Conservation (phyloP, 2,329 filamentous ascomycete genomes). For the Whalleya microplaca region DNA sequence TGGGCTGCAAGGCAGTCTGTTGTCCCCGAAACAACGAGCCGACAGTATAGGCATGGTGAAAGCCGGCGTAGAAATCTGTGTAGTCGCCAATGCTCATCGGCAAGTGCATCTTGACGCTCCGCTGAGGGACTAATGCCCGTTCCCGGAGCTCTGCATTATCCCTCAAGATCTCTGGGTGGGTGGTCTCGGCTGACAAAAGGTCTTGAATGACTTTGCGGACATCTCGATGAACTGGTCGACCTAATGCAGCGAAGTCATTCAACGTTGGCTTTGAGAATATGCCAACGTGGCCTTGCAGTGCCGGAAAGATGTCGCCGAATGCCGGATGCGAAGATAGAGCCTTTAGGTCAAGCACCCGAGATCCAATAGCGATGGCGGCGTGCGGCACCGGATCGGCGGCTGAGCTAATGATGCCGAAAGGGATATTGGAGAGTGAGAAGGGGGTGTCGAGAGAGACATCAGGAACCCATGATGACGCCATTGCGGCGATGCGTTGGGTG, state of each 20-base stretch:
- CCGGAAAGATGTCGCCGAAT: constrained; percentile 30
- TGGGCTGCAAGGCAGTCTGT: constrained; percentile 74
- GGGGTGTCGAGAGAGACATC: constrained; percentile 41
- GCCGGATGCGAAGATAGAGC: constrained; percentile 34
- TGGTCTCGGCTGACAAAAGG: constrained; percentile 63
- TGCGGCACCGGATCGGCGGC: constrained; percentile 57
- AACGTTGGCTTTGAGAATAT: constrained; percentile 69
- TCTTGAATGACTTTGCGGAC: constrained; percentile 72
- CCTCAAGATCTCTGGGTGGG: constrained; percentile 63
- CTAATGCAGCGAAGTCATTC: constrained; percentile 75
- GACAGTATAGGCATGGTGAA: constrained; percentile 73
- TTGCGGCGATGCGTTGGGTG: constrained; percentile 4
- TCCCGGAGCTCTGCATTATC: constrained; percentile 62
- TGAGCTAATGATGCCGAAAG: constrained; percentile 80
- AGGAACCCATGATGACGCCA: constrained; percentile 37
- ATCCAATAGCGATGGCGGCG: constrained; percentile 73
- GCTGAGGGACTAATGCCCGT: constrained; percentile 61
- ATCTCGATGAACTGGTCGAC: constrained; percentile 67
- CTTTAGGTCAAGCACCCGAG: constrained; percentile 71
- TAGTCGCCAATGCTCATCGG: constrained; percentile 83
- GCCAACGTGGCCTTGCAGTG: constrained; percentile 57
- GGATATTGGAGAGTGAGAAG: constrained; percentile 81
- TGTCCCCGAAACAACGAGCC: constrained; percentile 75
- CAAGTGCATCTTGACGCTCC: constrained; percentile 66
- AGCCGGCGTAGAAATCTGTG: constrained; percentile 82